A percentile compares a stretch with the other conserved stretches of the same genome.
Evolutionary conservation across 2,329 filamentous ascomycete species (phyloP).

Genomic region (Beauveria scarabaeidicola): DNA sequence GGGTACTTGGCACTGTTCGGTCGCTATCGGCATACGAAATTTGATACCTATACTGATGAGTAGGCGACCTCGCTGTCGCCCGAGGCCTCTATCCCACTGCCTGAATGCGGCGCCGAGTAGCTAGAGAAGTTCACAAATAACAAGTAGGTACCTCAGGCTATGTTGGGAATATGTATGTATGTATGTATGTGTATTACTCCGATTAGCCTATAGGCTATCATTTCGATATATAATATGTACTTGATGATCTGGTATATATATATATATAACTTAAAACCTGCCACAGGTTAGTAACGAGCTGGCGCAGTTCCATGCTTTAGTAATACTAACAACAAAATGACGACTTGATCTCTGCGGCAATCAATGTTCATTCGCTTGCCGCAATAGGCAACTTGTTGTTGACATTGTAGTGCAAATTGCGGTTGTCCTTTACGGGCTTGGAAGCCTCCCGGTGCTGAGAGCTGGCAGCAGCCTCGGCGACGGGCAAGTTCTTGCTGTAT

Average conservation of each 20-base stretch:
- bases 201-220: no score
- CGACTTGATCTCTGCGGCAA: not conserved
- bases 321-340: not conserved
- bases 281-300: not conserved
- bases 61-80: no score
- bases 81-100: no score
- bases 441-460: not conserved
- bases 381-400: not conserved
- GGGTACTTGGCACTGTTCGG: no score
- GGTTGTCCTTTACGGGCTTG: slow-evolving; percentile 1
- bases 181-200: no score
- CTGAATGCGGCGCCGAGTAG: not conserved
- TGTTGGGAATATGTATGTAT: not conserved
- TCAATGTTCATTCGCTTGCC: not conserved
- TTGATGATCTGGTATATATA: not conserved
- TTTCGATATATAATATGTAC: slow-evolving; percentile 4
- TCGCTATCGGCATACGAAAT: no score
- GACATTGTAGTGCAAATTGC: not conserved
- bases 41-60: no score
- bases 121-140: not conserved
- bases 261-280: not conserved
- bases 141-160: not conserved
- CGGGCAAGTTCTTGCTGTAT: not conserved
- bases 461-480: not conserved
- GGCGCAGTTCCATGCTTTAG: not conserved